Base-by-base conservation (phyloP, 2,329 filamentous ascomycete species). In the Exophiala xenobiotica region DNA sequence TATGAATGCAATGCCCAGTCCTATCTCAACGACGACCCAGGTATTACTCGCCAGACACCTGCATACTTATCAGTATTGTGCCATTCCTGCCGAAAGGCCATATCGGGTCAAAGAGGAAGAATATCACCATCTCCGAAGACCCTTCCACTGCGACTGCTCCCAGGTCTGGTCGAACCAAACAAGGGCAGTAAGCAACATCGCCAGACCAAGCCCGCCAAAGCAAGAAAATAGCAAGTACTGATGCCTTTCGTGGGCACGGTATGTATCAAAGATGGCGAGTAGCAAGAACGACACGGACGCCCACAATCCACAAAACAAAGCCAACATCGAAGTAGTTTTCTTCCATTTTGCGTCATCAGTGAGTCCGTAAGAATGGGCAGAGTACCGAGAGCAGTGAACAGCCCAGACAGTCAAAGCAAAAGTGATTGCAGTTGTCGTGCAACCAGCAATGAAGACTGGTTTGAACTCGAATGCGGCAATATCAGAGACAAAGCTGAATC, bases 151-250 rank as follows among this genome's bases (percentile, higher is more conserved):
- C 27, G 27, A 12, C 18, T 11, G 2, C 14, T n/a, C 42, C 49
- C 46, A 43, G 12, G 29, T 20, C 18, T 43, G 46, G 40, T 49
- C 46, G n/a, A 42, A 49, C 46, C 46, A 49, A 26, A 35, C 24
- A 16, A 35, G 12, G 18, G 14, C n/a, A 8, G 38, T 49, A n/a
- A 31, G n/a, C 16, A 49, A 12, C 14, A 26, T 31, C 11, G 24
- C 16, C 3, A 43, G 4, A 11, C 24, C 38, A 11, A 49, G 38
- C 14, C 46, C 46, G 12, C 37, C 46, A 3, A 49, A 35, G 20
- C 26, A 42, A 33, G 23, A 49, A 6, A 43, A 23, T n/a, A 49
- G n/a, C 26, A 49, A 35, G 14, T 23, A 31, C 6, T 19, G 23
- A 20, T 43, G 38, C 3, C 38, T 27, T 16, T 43, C 46, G n/a